Percentiles rank a stretch among this genome's conserved stretches.
These are phyloP conservation scores for Epithele typhae DNA, from an alignment of 768 basidiomycete species.

Conservation along the genomic window DNA sequence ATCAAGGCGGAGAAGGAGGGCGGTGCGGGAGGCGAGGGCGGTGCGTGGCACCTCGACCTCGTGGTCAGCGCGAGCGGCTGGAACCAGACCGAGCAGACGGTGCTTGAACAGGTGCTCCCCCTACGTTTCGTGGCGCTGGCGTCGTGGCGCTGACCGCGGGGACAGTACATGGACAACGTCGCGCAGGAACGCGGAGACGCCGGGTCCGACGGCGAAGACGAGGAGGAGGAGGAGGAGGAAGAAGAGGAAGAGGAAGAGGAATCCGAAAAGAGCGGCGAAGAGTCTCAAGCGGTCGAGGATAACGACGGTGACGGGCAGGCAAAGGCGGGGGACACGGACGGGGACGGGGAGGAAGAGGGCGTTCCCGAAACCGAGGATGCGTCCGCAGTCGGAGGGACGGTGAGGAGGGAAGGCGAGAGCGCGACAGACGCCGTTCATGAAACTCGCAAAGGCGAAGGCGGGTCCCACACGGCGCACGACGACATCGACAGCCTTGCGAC, in stretches of 20 bases:
- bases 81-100: conserved; percentile 74
- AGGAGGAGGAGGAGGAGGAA: conserved; percentile 35
- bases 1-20: conserved; percentile 37
- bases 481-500: conserved; percentile 4
- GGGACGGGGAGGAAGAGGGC: conserved; percentile 16
- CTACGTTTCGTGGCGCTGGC: conserved; percentile 4
- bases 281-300: too few relatives aligned
- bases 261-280: conserved; percentile 12
- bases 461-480: neutral
- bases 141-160: too few relatives aligned
- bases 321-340: conserved; percentile 21
- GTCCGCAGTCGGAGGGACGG: too few relatives aligned
- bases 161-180: conserved; percentile 61
- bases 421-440: conserved; percentile 6
- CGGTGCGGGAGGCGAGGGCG: conserved; percentile 23
- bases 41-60: conserved; percentile 78
- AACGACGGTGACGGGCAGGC: conserved; percentile 21
- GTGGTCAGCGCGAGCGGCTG: conserved; percentile 95
- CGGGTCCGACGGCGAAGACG: conserved; percentile 34
- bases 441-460: conserved; percentile 6
- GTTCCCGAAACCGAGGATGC: conserved; percentile 3
- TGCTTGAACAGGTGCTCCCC: conserved; percentile 72
- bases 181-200: conserved; percentile 23
- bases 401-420: neutral
- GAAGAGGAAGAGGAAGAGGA: conserved; percentile 27